Evolutionary conservation across 2,329 filamentous ascomycete species (phyloP), one percentile per base, ranked within the genome.

Genomic region (Fusarium sp.): DNA sequence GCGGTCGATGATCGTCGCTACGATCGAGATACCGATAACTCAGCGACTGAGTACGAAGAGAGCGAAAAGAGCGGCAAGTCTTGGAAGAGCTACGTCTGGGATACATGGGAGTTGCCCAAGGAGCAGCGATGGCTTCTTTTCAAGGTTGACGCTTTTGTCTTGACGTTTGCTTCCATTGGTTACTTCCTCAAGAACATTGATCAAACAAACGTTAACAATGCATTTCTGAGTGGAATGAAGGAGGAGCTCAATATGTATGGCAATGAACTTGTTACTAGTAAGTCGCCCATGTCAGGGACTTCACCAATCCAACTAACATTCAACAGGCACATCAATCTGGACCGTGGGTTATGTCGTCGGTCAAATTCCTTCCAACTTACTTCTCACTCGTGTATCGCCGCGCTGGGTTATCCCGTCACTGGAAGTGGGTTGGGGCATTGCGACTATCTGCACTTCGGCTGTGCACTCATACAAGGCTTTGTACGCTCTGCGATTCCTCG

Each of bases 151-250:
- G 80, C 79, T 9, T 81, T 80, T 42, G 74, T 82, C 13, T 71
- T 82, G 38, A 82, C 81, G 0, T 80, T 82, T 71, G 78, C 79
- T 4, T 81, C 79, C 6, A 70, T 81, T 11, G 79, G 80, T 2
- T 81, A 80, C 47, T 80, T 81, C n/a, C 69, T 81, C 28, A 81
- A 81, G 52, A 79, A 80, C 9, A 75, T 85, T 3, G 83, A 85
- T 49, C 81, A 83, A 37, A 79, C 79, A 10, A 85, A 85, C 49
- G 72, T 85, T 52, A 82, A 81, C 32, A 85, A 85, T 76, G 83
- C 83, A 0, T 77, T 64, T 19, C 50, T 77, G 0, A 73, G 71
- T 44, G 74, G 74, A 5, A 77, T 77, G 75, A 69, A 77, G 49
- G 75, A 77, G 32, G 74, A 77, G 19, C 42, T 77, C 3, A 40